These are phyloP conservation scores for Coelastrella sp. DNA, from an alignment of 139 green algal species.

Conservation along the genomic window DNA sequence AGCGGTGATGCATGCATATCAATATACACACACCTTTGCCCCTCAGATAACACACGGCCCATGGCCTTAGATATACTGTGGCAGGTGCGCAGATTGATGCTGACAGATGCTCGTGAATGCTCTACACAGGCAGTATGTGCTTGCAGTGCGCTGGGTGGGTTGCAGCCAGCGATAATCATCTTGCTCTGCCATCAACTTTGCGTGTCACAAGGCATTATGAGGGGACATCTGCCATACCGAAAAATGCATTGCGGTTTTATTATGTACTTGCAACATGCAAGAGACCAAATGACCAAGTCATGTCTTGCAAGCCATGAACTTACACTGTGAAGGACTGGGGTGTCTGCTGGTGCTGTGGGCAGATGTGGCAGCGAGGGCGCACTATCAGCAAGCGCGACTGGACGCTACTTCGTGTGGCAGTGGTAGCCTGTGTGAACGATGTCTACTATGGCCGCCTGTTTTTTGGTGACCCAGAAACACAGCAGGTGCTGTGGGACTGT, in stretches of 20 bases:
- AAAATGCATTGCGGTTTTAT: no score
- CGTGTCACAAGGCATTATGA: no score
- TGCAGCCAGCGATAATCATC: no score
- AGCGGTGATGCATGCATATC: slow-evolving; percentile 47
- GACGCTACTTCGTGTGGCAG: slow-evolving; percentile 72
- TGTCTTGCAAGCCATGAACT: no score
- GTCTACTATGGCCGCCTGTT: slow-evolving; percentile 76
- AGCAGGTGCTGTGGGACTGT: slow-evolving; percentile 75
- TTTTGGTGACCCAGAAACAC: slow-evolving; percentile 76
- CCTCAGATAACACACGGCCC: slow-evolving; percentile 35
- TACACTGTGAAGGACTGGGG: no score
- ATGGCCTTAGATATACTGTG: slow-evolving; percentile 69
- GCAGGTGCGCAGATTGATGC: slow-evolving; percentile 46
- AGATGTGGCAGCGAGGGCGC: slow-evolving; percentile 71
- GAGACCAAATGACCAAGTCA: no score
- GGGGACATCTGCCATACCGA: no score
- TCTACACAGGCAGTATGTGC: no score
- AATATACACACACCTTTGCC: slow-evolving; percentile 52
- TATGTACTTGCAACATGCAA: no score
- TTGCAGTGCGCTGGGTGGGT: no score
- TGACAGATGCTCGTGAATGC: no score
- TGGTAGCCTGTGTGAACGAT: slow-evolving; percentile 70
- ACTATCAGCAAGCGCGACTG: slow-evolving; percentile 67
- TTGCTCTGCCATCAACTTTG: no score
- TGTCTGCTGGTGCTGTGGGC: background rate